Evolutionary conservation across 331 rosid genomes (phyloP).

Genomic region (Cydonia oblonga): DNA sequence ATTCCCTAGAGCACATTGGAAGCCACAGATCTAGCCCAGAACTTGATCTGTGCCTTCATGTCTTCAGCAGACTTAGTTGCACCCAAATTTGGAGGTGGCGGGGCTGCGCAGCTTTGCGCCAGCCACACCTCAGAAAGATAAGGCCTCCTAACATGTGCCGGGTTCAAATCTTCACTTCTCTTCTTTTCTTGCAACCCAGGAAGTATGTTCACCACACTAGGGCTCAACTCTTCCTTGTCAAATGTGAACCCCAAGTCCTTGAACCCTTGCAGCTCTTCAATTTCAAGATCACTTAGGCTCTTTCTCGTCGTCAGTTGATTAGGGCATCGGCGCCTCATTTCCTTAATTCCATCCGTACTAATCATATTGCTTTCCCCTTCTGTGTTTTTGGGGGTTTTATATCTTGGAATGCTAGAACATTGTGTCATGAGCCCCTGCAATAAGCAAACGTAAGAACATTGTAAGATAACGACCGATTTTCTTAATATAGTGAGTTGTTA

Average conservation of each 20-base stretch:
- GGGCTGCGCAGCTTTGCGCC: slow-evolving; percentile 36
- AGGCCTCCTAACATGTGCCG: slow-evolving; percentile 48
- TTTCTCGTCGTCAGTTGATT: slow-evolving; percentile 37
- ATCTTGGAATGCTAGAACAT: slow-evolving; percentile 44
- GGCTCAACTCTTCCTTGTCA: slow-evolving; percentile 46
- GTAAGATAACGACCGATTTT: neutral
- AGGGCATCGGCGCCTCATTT: slow-evolving; percentile 28
- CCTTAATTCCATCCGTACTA: slow-evolving; percentile 29
- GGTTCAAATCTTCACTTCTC: slow-evolving; percentile 27
- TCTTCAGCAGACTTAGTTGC: slow-evolving; percentile 34
- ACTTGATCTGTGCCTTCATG: slow-evolving; percentile 68
- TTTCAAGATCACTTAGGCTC: slow-evolving; percentile 65
- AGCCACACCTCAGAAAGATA: slow-evolving; percentile 90
- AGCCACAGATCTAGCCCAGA: slow-evolving; percentile 89
- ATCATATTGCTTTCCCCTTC: slow-evolving; percentile 15
- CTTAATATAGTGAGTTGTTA: neutral
- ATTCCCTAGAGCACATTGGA: slow-evolving; percentile 43
- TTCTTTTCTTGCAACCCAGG: slow-evolving; percentile 72
- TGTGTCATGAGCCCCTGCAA: slow-evolving; percentile 20
- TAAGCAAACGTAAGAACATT: neutral
- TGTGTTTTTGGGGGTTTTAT: slow-evolving; percentile 16
- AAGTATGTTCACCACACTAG: slow-evolving; percentile 55
- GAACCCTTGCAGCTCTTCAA: slow-evolving; percentile 84
- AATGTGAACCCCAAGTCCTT: slow-evolving; percentile 87
- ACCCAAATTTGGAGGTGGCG: slow-evolving; percentile 53